Conservation (phyloP, 2,329 filamentous ascomycete genomes). For the Diaporthe aspalathi region DNA sequence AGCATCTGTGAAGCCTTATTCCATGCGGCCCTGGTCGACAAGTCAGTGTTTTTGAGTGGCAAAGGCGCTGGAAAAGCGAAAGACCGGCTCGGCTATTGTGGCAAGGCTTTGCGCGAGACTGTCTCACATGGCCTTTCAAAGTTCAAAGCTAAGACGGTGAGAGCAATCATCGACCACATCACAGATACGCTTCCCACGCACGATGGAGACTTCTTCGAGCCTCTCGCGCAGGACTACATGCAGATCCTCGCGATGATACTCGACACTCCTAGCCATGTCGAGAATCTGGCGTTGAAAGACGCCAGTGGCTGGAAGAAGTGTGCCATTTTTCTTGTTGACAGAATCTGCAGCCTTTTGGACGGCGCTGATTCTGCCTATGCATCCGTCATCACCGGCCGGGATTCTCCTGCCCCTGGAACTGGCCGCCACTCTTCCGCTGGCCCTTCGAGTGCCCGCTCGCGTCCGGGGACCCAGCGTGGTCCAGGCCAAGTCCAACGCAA, state of each 20-base stretch:
- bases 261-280: conserved; percentile 79
- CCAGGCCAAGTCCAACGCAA: conserved; percentile 48
- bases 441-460: conserved; percentile 35
- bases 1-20: conserved; percentile 86
- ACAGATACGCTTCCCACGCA: conserved; percentile 75
- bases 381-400: conserved; percentile 39
- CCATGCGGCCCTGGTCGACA: conserved; percentile 74
- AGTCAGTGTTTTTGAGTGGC: conserved; percentile 69
- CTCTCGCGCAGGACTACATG: conserved; percentile 80
- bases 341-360: conserved; percentile 66
- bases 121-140: conserved; percentile 76
- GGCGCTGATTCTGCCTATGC: conserved; percentile 46
- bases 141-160: conserved; percentile 81
- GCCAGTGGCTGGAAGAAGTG: conserved; percentile 71
- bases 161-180: conserved; percentile 83
- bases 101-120: conserved; percentile 76
- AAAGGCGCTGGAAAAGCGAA: conserved; percentile 59
- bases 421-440: conserved; percentile 30
- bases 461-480: conserved; percentile 41
- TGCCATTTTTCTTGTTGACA: conserved; percentile 76
- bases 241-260: conserved; percentile 80
- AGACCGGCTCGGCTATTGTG: conserved; percentile 74
- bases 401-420: conserved; percentile 41
- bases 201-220: conserved; percentile 73
- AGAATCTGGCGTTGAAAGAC: conserved; percentile 74